Percentiles rank a stretch among this genome's conserved stretches.
These are phyloP conservation scores for Trametes coccinea DNA, from an alignment of 768 basidiomycete genomes.

Conservation along the genomic window DNA sequence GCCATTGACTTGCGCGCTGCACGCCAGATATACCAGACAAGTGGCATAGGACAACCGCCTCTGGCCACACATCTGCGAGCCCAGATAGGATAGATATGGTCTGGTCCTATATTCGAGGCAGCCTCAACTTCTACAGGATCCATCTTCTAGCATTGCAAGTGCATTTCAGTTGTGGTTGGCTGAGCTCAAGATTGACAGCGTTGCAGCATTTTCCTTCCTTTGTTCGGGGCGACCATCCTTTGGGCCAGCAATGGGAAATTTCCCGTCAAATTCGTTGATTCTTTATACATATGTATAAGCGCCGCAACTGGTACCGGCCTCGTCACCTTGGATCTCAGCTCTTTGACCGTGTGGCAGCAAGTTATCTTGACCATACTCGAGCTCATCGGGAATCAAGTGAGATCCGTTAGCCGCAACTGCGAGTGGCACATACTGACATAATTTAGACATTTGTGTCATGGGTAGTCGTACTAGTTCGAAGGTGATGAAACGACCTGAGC, in stretches of 20 bases:
- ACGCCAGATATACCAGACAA: too few species aligned
- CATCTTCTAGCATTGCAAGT: slow-evolving; percentile 34
- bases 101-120: slow-evolving; percentile 2
- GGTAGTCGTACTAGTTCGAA: slow-evolving; percentile 41
- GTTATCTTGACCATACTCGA: slow-evolving; percentile 29
- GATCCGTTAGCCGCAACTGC: background rate
- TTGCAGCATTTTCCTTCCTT: slow-evolving; percentile 35
- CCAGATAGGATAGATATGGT: background rate
- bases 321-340: slow-evolving; percentile 32
- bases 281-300: slow-evolving; percentile 40
- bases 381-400: slow-evolving; percentile 30
- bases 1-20: too few species aligned
- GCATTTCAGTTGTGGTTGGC: too few species aligned
- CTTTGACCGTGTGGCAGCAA: slow-evolving; percentile 33
- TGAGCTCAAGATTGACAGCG: background rate
- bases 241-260: slow-evolving; percentile 43
- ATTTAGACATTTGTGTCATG: slow-evolving; percentile 39
- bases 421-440: background rate
- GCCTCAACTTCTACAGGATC: slow-evolving; percentile 38
- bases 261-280: slow-evolving; percentile 38
- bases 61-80: background rate
- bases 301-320: slow-evolving; percentile 39
- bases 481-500: slow-evolving; percentile 19
- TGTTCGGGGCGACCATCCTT: slow-evolving; percentile 45
- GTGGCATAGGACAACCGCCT: too few species aligned